Percentiles rank a stretch among this genome's conserved stretches.
Evolutionary conservation across 2,329 filamentous ascomycete species (phyloP).

Genomic region (Simplicillium sp.): DNA sequence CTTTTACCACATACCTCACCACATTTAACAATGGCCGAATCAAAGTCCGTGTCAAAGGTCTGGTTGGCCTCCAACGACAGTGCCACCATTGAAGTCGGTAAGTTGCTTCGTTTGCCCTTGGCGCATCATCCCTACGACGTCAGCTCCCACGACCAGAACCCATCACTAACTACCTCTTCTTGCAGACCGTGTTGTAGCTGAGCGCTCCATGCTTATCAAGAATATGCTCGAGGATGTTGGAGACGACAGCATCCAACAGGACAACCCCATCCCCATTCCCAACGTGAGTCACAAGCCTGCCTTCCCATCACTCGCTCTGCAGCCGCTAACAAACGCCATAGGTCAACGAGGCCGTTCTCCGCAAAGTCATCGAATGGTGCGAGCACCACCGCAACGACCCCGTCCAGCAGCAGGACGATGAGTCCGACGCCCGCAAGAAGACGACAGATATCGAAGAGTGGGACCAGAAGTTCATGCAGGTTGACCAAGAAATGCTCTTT

Average conservation of each 20-base stretch:
- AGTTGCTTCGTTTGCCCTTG: slow-evolving; percentile 15
- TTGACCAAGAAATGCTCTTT: slow-evolving; percentile 99
- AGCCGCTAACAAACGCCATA: slow-evolving; percentile 19
- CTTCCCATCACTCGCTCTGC: slow-evolving; percentile 6
- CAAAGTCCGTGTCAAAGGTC: slow-evolving; percentile 28
- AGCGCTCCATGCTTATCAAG: slow-evolving; percentile 93
- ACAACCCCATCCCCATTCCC: slow-evolving; percentile 75
- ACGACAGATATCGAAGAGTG: slow-evolving; percentile 98
- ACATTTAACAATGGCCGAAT: slow-evolving; percentile 23
- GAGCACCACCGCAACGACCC: slow-evolving; percentile 89
- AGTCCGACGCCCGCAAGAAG: slow-evolving; percentile 92
- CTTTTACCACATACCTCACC: background rate
- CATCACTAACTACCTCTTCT: too few relatives aligned
- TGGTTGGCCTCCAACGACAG: slow-evolving; percentile 43
- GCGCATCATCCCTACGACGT: too few relatives aligned
- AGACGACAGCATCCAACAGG: slow-evolving; percentile 40
- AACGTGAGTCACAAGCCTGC: slow-evolving; percentile 46
- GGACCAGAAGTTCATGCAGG: slow-evolving; percentile 99
- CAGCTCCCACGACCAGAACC: too few relatives aligned
- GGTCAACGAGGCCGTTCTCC: slow-evolving; percentile 88
- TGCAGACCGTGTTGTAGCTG: slow-evolving; percentile 70
- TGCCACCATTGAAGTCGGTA: slow-evolving; percentile 36
- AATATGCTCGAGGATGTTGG: slow-evolving; percentile 96
- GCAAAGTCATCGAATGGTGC: slow-evolving; percentile 98
- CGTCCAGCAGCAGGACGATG: slow-evolving; percentile 71